Evolutionary conservation across 2,329 filamentous ascomycete genomes (phyloP).

Genomic region (Venturia carpophila): DNA sequence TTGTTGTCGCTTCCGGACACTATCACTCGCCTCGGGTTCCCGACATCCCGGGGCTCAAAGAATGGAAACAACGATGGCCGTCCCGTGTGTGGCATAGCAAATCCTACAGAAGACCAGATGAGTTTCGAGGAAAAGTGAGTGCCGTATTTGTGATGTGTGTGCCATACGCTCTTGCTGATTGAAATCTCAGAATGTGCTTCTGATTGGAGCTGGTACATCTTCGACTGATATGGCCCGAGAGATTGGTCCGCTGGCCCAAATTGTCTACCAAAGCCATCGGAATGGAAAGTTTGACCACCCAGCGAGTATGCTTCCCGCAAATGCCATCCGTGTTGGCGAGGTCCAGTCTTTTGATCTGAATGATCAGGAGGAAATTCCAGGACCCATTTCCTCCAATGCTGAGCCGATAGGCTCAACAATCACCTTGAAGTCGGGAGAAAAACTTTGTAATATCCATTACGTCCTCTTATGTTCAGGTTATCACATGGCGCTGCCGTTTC

Average conservation of each 20-base stretch:
- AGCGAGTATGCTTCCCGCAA: constrained; percentile 45
- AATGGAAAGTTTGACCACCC: constrained; percentile 55
- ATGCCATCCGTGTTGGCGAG: constrained; percentile 33
- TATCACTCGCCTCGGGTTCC: constrained; percentile 42
- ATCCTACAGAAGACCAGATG: constrained; percentile 61
- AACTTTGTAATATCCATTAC: constrained; percentile 57
- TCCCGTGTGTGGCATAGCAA: constrained; percentile 53
- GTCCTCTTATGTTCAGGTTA: constrained; percentile 87
- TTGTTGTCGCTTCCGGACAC: constrained; percentile 43
- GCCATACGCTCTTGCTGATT: constrained; percentile 62
- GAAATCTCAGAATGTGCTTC: constrained; percentile 54
- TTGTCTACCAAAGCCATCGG: constrained; percentile 49
- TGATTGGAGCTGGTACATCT: constrained; percentile 50
- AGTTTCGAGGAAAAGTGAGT: constrained; percentile 61
- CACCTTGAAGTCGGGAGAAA: constrained; percentile 46
- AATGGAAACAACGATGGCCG: constrained; percentile 35
- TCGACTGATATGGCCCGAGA: constrained; percentile 48
- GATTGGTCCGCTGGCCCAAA: constrained; percentile 38
- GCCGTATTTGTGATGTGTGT: constrained; percentile 70
- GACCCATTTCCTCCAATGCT: background rate
- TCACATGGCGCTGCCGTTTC: constrained; percentile 74
- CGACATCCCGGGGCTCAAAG: constrained; percentile 33
- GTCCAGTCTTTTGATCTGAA: constrained; percentile 20
- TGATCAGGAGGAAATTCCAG: constrained; percentile 55
- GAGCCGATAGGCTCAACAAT: constrained; percentile 52